Percentiles rank a stretch among this genome's conserved stretches.
Conservation (phyloP, 331 rosid species). For the Malus hybrid region DNA sequence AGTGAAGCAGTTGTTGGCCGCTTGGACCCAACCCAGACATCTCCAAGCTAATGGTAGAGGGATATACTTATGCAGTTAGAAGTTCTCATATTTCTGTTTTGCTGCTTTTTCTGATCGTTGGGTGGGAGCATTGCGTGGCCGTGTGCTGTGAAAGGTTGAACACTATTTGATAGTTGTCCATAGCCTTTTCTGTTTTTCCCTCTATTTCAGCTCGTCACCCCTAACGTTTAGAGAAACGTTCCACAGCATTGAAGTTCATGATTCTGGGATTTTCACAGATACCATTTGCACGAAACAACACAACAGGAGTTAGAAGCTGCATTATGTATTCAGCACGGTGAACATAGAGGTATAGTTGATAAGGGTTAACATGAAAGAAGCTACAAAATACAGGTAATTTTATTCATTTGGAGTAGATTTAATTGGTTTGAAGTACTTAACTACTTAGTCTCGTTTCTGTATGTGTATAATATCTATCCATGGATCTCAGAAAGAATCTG, state of each 20-base stretch:
- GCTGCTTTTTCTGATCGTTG: neutral
- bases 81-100: neutral
- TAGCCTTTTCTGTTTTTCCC: neutral
- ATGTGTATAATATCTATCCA: slow-evolving; percentile 13
- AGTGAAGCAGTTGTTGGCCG: slow-evolving; percentile 1
- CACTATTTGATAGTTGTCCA: neutral
- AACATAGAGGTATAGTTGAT: slow-evolving; percentile 9
- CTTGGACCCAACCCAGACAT: neutral
- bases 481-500: slow-evolving; percentile 13
- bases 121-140: slow-evolving; percentile 5
- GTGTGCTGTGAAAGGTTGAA: slow-evolving; percentile 12
- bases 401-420: slow-evolving; percentile 23
- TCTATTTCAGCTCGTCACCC: neutral
- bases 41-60: slow-evolving; percentile 5
- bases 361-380: slow-evolving; percentile 20
- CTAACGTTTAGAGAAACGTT: neutral
- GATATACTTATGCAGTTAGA: neutral
- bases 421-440: slow-evolving; percentile 7
- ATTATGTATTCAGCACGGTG: neutral
- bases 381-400: slow-evolving; percentile 20
- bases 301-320: slow-evolving; percentile 13
- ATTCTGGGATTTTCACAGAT: slow-evolving; percentile 1
- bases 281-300: slow-evolving; percentile 8
- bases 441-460: slow-evolving; percentile 19
- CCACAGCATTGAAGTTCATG: neutral